Evolutionary conservation across 140 eudicot species (phyloP).

Genomic region (Anethum foeniculum): DNA sequence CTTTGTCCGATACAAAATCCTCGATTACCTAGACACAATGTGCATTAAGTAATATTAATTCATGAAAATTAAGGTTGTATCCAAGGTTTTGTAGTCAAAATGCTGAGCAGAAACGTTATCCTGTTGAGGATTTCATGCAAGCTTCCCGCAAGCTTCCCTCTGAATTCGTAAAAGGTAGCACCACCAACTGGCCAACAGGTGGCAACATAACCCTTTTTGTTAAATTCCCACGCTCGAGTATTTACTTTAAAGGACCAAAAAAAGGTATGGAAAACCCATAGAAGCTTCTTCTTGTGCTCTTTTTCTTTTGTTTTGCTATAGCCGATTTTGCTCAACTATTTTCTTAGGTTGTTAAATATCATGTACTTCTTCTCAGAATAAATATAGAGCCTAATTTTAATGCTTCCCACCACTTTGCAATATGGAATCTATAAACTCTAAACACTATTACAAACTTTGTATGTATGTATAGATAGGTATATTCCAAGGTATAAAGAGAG

Average conservation of each 20-base stretch:
- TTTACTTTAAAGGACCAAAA: not conserved
- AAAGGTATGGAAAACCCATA: not conserved
- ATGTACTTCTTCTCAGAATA: too few relatives aligned
- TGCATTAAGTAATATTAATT: not conserved
- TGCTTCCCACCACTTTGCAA: not conserved
- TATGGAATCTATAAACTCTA: too few relatives aligned
- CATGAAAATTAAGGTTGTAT: not conserved
- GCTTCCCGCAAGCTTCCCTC: not conserved
- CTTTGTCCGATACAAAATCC: not conserved
- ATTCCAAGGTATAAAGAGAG: not conserved
- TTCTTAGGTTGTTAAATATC: too few relatives aligned
- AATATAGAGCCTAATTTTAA: not conserved
- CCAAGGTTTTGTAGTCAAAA: conserved; percentile 11
- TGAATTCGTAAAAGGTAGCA: conserved; percentile 8
- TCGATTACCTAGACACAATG: not conserved
- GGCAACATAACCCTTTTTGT: not conserved
- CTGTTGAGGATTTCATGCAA: not conserved
- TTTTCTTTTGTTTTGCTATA: not conserved
- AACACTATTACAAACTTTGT: too few relatives aligned
- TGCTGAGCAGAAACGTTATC: conserved; percentile 3
- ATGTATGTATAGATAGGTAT: not conserved
- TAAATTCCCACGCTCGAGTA: not conserved
- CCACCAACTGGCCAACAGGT: conserved; percentile 8
- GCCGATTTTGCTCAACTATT: not conserved
- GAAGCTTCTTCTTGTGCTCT: not conserved